Evolutionary conservation across 345 rosid species (phyloP).

Genomic region (Populus deltoides): DNA sequence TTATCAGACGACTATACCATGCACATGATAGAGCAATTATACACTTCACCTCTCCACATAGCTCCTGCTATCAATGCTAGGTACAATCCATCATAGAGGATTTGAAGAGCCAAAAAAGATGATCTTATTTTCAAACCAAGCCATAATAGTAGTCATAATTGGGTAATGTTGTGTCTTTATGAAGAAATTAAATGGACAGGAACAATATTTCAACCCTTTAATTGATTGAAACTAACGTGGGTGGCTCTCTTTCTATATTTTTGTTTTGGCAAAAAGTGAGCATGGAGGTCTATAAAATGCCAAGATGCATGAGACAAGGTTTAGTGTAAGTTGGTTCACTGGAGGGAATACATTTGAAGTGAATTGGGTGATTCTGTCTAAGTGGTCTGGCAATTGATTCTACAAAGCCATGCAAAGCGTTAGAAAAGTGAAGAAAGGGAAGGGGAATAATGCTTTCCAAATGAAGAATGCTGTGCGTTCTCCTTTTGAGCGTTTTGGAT

Average conservation of each 20-base stretch:
- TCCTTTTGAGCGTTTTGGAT: background rate
- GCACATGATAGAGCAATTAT: too few relatives aligned
- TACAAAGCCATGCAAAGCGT: too few relatives aligned
- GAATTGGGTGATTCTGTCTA: too few relatives aligned
- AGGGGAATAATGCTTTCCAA: background rate
- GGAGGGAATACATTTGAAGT: background rate
- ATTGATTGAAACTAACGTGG: background rate
- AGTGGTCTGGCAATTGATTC: too few relatives aligned
- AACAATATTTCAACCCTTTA: constrained; percentile 2
- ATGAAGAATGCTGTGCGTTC: background rate
- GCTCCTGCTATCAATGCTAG: background rate
- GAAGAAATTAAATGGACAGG: background rate
- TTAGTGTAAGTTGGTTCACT: background rate
- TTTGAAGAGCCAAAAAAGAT: constrained; percentile 5
- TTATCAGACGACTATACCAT: too few relatives aligned
- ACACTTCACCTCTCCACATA: too few relatives aligned
- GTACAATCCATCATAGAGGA: background rate
- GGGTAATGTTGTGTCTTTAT: background rate
- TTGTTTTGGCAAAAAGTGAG: background rate
- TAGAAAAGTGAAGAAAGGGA: background rate
- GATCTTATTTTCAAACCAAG: constrained; percentile 12
- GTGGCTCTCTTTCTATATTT: background rate
- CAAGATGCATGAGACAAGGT: background rate
- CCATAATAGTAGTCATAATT: constrained; percentile 1
- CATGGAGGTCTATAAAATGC: background rate